phyloP scores from a whole-genome alignment of 169 alveolate species.

The Cryptosporidium felis region DNA sequence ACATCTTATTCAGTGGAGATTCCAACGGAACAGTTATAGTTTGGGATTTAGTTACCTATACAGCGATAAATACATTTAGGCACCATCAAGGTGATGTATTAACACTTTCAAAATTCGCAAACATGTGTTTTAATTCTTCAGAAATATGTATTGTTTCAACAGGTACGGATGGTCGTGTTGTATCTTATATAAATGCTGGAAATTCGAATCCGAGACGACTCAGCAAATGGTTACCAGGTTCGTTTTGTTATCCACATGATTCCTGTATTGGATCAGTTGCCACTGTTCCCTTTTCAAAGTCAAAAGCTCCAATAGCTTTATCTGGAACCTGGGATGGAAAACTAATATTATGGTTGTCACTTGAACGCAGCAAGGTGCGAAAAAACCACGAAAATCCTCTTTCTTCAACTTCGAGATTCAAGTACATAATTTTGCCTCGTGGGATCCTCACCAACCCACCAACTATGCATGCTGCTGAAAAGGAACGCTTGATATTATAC shows the following conservation, averaged over 20 bases:
- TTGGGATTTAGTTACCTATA: slow-evolving; percentile 53
- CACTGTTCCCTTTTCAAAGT: slow-evolving; percentile 7
- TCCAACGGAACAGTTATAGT: slow-evolving; percentile 61
- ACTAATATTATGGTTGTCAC: slow-evolving; percentile 41
- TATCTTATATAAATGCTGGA: slow-evolving; percentile 23
- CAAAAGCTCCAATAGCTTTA: slow-evolving; percentile 41
- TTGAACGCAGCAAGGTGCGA: not conserved
- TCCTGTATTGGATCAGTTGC: slow-evolving; percentile 30
- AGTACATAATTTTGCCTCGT: not conserved
- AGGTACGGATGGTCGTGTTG: slow-evolving; percentile 59
- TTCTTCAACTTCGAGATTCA: not conserved
- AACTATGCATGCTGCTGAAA: slow-evolving; percentile 20
- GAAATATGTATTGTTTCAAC: slow-evolving; percentile 34
- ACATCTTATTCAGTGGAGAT: slow-evolving; percentile 55
- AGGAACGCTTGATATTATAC: slow-evolving; percentile 32
- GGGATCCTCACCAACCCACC: slow-evolving; percentile 7
- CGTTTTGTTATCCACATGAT: slow-evolving; percentile 39
- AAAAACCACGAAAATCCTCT: not conserved
- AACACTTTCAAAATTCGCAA: slow-evolving; percentile 32
- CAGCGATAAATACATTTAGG: slow-evolving; percentile 39
- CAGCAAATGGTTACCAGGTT: slow-evolving; percentile 33
- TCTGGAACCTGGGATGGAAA: slow-evolving; percentile 68
- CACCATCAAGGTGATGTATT: slow-evolving; percentile 53
- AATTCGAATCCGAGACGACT: not conserved
- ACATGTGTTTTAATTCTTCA: not conserved